These are phyloP conservation scores for Suhomyces sp. DNA, from an alignment of 805 yeast genomes.

Conservation along the genomic window DNA sequence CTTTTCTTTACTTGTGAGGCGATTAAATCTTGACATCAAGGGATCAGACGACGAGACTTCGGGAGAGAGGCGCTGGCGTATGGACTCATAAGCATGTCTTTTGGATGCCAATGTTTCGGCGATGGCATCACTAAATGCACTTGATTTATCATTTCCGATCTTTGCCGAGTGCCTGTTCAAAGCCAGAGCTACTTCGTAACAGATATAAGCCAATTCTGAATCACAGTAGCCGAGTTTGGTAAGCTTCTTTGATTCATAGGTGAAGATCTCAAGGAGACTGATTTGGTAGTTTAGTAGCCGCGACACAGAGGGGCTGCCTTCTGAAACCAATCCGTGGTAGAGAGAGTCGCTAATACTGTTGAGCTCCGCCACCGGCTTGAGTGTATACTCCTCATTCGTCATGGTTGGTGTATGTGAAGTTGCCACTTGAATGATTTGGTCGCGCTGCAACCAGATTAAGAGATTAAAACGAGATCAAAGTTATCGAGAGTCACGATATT, in stretches of 20 bases:
- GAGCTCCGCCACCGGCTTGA: conserved; percentile 2
- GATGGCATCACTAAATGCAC: conserved; percentile 16
- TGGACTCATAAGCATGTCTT: conserved; percentile 5
- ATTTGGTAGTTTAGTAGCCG: conserved; percentile 26
- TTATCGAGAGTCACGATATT: neutral
- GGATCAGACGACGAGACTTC: conserved; percentile 15
- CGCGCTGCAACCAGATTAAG: neutral
- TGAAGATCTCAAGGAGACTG: conserved; percentile 32
- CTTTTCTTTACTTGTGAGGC: conserved; percentile 6
- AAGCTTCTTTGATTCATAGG: conserved; percentile 28
- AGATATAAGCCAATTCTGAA: conserved; percentile 33
- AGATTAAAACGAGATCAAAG: neutral
- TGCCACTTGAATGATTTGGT: conserved; percentile 1
- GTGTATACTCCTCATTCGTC: neutral
- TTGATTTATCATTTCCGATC: conserved; percentile 9
- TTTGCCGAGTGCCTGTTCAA: conserved; percentile 9
- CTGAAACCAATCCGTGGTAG: neutral
- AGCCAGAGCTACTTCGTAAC: conserved; percentile 15
- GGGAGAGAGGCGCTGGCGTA: neutral
- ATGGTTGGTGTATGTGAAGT: conserved; percentile 1
- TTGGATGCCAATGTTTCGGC: conserved; percentile 16
- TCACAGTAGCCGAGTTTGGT: conserved; percentile 34
- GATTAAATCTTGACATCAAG: conserved; percentile 23
- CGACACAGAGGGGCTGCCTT: conserved; percentile 5
- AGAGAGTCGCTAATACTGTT: conserved; percentile 1